These are phyloP conservation scores for Xylaria sp. DNA, from an alignment of 2,329 filamentous ascomycete genomes.

Conservation along the genomic window DNA sequence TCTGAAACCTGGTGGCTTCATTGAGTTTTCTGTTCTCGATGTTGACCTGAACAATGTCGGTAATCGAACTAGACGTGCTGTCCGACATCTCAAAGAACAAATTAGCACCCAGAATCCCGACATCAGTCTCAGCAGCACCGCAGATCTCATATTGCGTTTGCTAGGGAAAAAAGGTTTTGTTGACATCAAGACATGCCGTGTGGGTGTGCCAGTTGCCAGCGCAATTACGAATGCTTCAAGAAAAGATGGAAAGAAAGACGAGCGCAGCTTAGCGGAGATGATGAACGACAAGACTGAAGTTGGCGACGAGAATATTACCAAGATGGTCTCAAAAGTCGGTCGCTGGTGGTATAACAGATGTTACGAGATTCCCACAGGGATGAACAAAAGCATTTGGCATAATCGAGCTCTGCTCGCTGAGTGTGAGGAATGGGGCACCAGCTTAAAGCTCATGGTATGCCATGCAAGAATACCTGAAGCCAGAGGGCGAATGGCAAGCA, in stretches of 20 bases:
- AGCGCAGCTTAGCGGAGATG: conserved; percentile 73
- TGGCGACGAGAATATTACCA: conserved; percentile 86
- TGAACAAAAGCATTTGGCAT: conserved; percentile 76
- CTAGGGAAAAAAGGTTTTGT: conserved; percentile 76
- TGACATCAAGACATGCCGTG: conserved; percentile 78
- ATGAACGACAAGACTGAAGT: conserved; percentile 75
- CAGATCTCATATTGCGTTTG: conserved; percentile 71
- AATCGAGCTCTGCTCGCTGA: conserved; percentile 80
- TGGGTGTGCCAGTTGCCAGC: conserved; percentile 78
- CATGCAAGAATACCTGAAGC: conserved; percentile 82
- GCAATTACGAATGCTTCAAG: conserved; percentile 51
- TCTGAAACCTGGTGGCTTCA: conserved; percentile 78
- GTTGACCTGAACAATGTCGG: conserved; percentile 87
- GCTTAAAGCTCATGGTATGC: conserved; percentile 89
- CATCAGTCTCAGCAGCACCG: conserved; percentile 68
- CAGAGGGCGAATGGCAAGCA: conserved; percentile 58
- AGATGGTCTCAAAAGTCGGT: conserved; percentile 90
- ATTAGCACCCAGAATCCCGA: conserved; percentile 70
- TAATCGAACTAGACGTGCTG: conserved; percentile 71
- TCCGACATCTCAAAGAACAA: conserved; percentile 76
- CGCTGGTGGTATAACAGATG: conserved; percentile 97
- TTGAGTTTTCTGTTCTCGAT: conserved; percentile 83
- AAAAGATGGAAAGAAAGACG: conserved; percentile 55
- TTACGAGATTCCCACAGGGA: conserved; percentile 76
- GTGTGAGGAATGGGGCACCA: conserved; percentile 87